Evolutionary conservation across 2,329 filamentous ascomycete genomes (phyloP), one percentile per base, ranked within the genome.

Genomic region (Ascomycota sp.): DNA sequence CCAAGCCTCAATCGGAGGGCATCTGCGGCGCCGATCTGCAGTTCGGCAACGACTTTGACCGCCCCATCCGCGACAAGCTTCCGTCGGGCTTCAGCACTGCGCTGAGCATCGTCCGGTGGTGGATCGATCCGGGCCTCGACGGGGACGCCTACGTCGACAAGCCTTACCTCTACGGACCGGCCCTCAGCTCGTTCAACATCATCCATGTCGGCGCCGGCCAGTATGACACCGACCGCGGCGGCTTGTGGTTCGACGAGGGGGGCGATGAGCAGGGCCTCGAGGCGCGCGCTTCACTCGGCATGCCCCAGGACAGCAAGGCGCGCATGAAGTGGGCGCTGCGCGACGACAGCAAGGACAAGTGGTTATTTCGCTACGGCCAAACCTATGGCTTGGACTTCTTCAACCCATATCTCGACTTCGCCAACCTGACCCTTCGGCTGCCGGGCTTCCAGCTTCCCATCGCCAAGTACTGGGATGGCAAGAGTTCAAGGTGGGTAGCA

Each of bases 31-130:
- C 67, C 19, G 73, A 91, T 36, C 61, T 98, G 3, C 72, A 94
- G 31, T 93, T 93, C 42, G 89, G 86, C 25, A 95, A 95, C 50
- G 83, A 94, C 58, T 94, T 95, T 47, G 85, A 93, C 45, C 69
- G 78, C 30, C 81, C 89, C 0, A 89, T 98, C 41, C 69, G 82
- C 20, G 77, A 93, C 46, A 69, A 74, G 11, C 60, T 98, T 2
- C 86, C 89, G 0, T 80, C 81, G 0, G 83, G 86, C 0, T 92
- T 93, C 52, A 71, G 70, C 45, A 75, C 80, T 8, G 85, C 83
- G 0, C 71, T 94, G 52, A 74, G 71, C 30, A 75, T 93, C 26
- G 80, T 92, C 20, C 80, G 79, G 41, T 91, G 80, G 77, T 79
- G 74, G 57, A 76, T 95, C 29, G 86, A 98, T 46, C 86, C 86